Conservation (phyloP, 306 rosid species). For the Cyclanthera cordifolia region DNA sequence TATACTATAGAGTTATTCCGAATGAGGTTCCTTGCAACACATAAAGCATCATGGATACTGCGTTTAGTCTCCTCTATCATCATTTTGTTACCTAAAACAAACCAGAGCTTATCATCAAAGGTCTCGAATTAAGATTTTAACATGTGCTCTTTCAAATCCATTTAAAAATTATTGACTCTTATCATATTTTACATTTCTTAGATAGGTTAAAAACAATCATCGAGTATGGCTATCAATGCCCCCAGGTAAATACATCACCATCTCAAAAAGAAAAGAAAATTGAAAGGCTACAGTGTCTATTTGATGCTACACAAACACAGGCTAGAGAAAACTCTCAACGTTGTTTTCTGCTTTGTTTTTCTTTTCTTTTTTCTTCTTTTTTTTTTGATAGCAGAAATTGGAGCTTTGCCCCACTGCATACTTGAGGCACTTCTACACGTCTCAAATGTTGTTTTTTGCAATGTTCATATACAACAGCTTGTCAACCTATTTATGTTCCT, state of each 20-base stretch:
- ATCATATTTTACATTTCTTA: too few relatives aligned
- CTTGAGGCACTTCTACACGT: too few relatives aligned
- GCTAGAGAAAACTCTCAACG: neutral
- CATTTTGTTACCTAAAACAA: slow-evolving; percentile 76
- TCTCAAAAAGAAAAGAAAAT: too few relatives aligned
- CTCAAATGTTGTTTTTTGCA: too few relatives aligned
- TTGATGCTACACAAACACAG: neutral
- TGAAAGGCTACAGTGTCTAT: neutral
- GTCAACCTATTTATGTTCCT: neutral
- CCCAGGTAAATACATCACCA: too few relatives aligned
- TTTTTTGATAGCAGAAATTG: too few relatives aligned
- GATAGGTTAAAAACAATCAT: too few relatives aligned
- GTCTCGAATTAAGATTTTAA: neutral
- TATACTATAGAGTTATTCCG: slow-evolving; percentile 92
- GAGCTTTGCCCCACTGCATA: too few relatives aligned
- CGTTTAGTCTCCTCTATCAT: slow-evolving; percentile 97
- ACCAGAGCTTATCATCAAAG: slow-evolving; percentile 16
- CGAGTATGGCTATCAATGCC: too few relatives aligned
- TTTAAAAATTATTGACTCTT: neutral
- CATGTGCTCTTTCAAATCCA: neutral
- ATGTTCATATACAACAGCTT: too few relatives aligned
- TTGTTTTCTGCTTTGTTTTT: neutral
- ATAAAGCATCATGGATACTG: slow-evolving; percentile 85
- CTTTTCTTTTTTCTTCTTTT: too few relatives aligned
- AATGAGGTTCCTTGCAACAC: slow-evolving; percentile 95